Conservation (phyloP, 305 asterid species). For the Coffea humblotiana region DNA sequence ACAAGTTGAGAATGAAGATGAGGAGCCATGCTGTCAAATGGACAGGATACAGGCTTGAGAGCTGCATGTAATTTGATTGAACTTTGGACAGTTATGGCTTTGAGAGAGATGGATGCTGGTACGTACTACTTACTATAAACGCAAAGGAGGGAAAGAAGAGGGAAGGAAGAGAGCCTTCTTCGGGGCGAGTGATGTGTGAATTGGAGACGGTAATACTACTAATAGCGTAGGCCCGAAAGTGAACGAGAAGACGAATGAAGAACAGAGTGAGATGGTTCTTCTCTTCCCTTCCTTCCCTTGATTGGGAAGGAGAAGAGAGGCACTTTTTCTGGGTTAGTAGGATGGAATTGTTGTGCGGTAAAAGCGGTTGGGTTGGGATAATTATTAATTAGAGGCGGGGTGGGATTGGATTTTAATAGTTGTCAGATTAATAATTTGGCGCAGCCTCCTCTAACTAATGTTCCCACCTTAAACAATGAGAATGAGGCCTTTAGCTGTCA, state of each 20-base stretch:
- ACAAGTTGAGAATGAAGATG: conserved; percentile 12
- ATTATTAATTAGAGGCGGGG: neutral
- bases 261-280: neutral
- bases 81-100: neutral
- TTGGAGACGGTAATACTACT: neutral
- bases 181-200: no score
- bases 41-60: neutral
- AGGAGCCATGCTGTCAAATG: conserved; percentile 11
- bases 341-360: neutral
- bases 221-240: neutral
- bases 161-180: no score
- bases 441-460: neutral
- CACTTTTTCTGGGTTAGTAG: neutral
- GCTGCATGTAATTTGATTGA: conserved; percentile 12
- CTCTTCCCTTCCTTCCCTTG: neutral
- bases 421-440: neutral
- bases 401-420: neutral
- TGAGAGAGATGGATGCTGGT: neutral
- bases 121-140: no score
- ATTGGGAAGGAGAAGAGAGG: neutral
- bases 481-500: neutral
- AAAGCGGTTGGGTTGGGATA: neutral
- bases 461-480: neutral
- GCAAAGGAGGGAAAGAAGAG: neutral
- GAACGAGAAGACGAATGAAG: neutral